Conservation (phyloP, 2,329 filamentous ascomycete species). For the Beauveria varroae region DNA sequence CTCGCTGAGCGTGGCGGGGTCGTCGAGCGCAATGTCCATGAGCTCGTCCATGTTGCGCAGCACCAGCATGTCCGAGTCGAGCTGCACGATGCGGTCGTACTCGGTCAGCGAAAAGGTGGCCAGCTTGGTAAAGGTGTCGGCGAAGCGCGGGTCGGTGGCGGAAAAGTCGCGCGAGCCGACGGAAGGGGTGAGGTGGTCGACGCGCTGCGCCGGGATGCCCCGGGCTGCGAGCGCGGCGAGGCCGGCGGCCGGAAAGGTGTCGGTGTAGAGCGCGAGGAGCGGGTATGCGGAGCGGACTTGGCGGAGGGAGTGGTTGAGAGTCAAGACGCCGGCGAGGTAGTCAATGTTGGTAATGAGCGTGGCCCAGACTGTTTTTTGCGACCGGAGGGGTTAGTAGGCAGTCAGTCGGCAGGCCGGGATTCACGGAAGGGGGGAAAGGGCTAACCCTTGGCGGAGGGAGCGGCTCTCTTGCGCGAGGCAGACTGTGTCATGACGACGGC, state of each 20-base stretch:
- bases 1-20: conserved; percentile 16
- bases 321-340: conserved; percentile 77
- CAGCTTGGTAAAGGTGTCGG: conserved; percentile 87
- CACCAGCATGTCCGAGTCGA: conserved; percentile 85
- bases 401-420: not conserved
- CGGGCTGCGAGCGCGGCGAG: conserved; percentile 62
- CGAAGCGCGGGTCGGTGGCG: conserved; percentile 69
- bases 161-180: conserved; percentile 54
- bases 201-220: conserved; percentile 59
- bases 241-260: conserved; percentile 62
- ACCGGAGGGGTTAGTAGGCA: not conserved
- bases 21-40: conserved; percentile 72
- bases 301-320: conserved; percentile 70
- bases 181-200: conserved; percentile 66
- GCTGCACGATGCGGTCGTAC: conserved; percentile 72
- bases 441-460: not conserved
- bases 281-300: conserved; percentile 61
- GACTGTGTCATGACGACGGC: not conserved
- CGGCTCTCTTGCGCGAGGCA: not conserved
- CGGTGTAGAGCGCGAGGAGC: conserved; percentile 75
- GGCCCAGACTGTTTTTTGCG: conserved; percentile 62
- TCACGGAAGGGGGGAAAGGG: not conserved
- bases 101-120: conserved; percentile 68
- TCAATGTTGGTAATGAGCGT: conserved; percentile 77
- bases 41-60: conserved; percentile 84